These are phyloP conservation scores for Hemileccinum rubropunctum DNA, from an alignment of 768 basidiomycete genomes.

Conservation along the genomic window DNA sequence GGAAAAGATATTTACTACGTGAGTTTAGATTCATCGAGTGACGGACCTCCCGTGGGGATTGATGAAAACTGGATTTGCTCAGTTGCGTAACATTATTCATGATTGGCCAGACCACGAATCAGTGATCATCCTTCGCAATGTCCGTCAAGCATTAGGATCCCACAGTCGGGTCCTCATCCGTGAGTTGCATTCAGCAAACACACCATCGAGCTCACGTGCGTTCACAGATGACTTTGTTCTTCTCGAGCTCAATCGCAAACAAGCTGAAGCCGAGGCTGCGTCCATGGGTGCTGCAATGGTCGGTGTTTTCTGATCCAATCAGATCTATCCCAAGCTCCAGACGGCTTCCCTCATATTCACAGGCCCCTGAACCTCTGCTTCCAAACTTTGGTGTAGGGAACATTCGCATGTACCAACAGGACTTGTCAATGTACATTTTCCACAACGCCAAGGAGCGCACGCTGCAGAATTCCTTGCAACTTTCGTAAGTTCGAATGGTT, in stretches of 20 bases:
- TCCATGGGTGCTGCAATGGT: slow-evolving; percentile 16
- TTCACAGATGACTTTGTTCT: slow-evolving; percentile 24
- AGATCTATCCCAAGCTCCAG: background rate
- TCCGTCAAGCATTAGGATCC: slow-evolving; percentile 22
- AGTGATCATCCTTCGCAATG: slow-evolving; percentile 19
- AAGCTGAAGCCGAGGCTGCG: slow-evolving; percentile 9
- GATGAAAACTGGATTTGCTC: background rate
- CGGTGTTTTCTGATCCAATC: background rate
- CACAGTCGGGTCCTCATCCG: slow-evolving; percentile 28
- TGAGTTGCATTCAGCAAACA: slow-evolving; percentile 7
- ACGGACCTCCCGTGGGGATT: background rate
- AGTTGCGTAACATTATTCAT: slow-evolving; percentile 24
- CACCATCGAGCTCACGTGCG: background rate
- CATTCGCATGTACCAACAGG: slow-evolving; percentile 28
- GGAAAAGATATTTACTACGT: slow-evolving; percentile 34
- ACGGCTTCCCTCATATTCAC: background rate
- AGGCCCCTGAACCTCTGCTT: slow-evolving; percentile 35
- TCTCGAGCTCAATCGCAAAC: slow-evolving; percentile 13
- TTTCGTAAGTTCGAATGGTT: slow-evolving; percentile 22
- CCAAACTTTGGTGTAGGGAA: slow-evolving; percentile 33
- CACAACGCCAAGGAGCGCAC: slow-evolving; percentile 35
- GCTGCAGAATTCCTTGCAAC: slow-evolving; percentile 23
- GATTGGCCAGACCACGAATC: slow-evolving; percentile 29
- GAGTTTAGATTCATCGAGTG: background rate
- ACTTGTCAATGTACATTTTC: slow-evolving; percentile 29